These are phyloP conservation scores for Astrephomene gubernaculifera DNA, from an alignment of 139 green algal species.

Conservation along the genomic window DNA sequence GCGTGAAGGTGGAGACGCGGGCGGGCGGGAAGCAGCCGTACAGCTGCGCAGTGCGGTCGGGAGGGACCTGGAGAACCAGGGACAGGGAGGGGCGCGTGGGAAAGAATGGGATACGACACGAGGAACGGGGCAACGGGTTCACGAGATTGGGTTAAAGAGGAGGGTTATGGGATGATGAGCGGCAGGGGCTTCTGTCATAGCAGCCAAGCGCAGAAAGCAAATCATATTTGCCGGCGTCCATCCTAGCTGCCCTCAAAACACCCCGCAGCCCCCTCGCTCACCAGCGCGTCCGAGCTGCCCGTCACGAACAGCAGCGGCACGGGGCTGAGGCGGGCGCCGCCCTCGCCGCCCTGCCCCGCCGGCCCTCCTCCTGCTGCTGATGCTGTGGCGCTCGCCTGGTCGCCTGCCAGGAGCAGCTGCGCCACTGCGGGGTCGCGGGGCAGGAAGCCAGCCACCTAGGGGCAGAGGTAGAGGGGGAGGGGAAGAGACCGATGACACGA, in stretches of 20 bases:
- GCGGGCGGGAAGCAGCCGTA: slow-evolving; percentile 45
- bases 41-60: slow-evolving; percentile 54
- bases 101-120: too few species aligned
- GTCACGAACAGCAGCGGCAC: slow-evolving; percentile 57
- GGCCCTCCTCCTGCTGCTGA: too few species aligned
- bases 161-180: too few species aligned
- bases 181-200: too few species aligned
- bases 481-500: too few species aligned
- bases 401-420: slow-evolving; percentile 17
- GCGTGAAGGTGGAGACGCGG: slow-evolving; percentile 1
- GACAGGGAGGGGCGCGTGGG: not conserved
- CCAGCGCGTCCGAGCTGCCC: slow-evolving; percentile 54
- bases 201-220: too few species aligned
- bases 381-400: too few species aligned
- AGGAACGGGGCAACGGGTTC: too few species aligned
- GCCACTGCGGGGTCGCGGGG: slow-evolving; percentile 61
- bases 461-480: too few species aligned
- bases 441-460: slow-evolving; percentile 66
- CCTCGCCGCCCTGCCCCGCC: not conserved
- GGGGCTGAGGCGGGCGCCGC: not conserved
- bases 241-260: too few species aligned
- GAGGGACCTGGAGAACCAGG: slow-evolving; percentile 45
- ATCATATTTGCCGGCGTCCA: too few species aligned
- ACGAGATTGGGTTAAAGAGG: too few species aligned
- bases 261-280: not conserved